Conservation (phyloP, 768 basidiomycete genomes). For the Amanita pseudoporphyria region DNA sequence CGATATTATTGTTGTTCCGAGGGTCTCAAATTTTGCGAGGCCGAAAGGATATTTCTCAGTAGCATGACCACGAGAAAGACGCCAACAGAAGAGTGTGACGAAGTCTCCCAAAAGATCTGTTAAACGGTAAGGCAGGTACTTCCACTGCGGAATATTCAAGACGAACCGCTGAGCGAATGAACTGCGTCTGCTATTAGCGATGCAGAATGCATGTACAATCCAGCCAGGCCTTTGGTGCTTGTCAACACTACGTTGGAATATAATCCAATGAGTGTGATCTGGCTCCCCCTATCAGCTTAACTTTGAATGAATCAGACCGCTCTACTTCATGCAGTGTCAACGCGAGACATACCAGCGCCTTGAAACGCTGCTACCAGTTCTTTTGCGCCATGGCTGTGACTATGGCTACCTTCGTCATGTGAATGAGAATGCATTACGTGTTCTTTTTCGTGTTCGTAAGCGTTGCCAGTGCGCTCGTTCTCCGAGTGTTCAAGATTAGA, state of each 20-base stretch:
- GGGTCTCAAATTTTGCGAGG: slow-evolving; percentile 89
- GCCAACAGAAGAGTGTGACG: slow-evolving; percentile 85
- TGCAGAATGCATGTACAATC: slow-evolving; percentile 85
- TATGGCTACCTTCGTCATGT: slow-evolving; percentile 50
- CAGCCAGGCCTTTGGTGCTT: slow-evolving; percentile 75
- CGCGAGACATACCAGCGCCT: slow-evolving; percentile 43
- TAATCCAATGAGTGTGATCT: slow-evolving; percentile 80
- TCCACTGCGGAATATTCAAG: neutral
- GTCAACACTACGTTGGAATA: slow-evolving; percentile 78
- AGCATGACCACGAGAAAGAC: slow-evolving; percentile 73
- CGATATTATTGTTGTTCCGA: slow-evolving; percentile 88
- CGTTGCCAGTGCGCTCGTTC: slow-evolving; percentile 10
- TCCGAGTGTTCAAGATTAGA: neutral
- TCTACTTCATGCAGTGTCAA: neutral
- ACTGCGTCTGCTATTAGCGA: slow-evolving; percentile 90
- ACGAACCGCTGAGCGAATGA: slow-evolving; percentile 79
- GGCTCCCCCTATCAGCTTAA: slow-evolving; percentile 70
- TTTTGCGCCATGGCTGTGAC: slow-evolving; percentile 51
- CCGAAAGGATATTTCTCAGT: slow-evolving; percentile 78
- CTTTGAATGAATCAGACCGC: neutral
- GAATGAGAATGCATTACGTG: slow-evolving; percentile 53
- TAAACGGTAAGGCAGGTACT: slow-evolving; percentile 8
- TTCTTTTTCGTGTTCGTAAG: slow-evolving; percentile 23
- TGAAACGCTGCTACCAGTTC: slow-evolving; percentile 58
- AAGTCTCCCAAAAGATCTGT: slow-evolving; percentile 83